Evolutionary conservation across 129 eudicot genomes (phyloP), one percentile per base, ranked within the genome.

Genomic region (Apium graveolens): DNA sequence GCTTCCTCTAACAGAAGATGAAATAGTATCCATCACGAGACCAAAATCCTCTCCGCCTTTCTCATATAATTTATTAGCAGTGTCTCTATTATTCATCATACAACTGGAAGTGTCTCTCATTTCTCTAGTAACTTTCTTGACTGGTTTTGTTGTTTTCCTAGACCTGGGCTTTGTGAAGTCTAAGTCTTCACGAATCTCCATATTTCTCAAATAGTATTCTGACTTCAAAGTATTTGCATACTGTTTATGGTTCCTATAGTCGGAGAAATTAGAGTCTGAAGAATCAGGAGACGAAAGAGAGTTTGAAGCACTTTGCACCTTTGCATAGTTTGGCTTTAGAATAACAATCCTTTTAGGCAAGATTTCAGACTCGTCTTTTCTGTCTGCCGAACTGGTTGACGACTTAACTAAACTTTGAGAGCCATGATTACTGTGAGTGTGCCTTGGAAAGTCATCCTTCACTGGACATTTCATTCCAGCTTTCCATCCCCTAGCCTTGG

Each of bases 401-500:
- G 51, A 76, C 37, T 37, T 65, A 11, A 10, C 34, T 32, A 74
- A 73, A 38, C 75, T 65, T 78, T 65, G 38, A 70, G 77, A 75
- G 18, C 34, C 44, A 24, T 27, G 60, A 27, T 35, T 43, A 77
- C 38, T 29, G 34, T 21, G 60, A 11, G 46, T 38, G n/a, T 53
- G 74, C 6, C 81, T 81, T 29, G 73, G 32, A 60, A 60, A 60
- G 34, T 60, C 68, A 60, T 60, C 77, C 78, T 89, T 90, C 42
- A 57, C 73, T 51, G 83, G 63, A 75, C 74, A 32, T 49, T 79
- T 86, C 80, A 75, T 69, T 73, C 80, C 87, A 62, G 87, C 74
- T 70, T 86, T 86, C 81, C 86, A 81, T 38, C 84, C 85, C 81
- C 86, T 89, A 74, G 86, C 80, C 60, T 86, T 84, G 82, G 76